Conservation (phyloP, 176 grass and related monocot species). For the Triticum aestivum region IWGSC_CS_RefSeq_v2.1 NC_057803.1:4805058-4805557, state of each 20-base stretch:
- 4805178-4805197: not conserved
- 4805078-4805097: not conserved
- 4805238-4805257: not conserved
- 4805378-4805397: not conserved
- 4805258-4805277: not conserved
- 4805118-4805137: not conserved
- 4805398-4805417: constrained; percentile 18
- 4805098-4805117: not conserved
- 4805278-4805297: too few species aligned
- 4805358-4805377: constrained; percentile 51
- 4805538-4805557: not conserved
- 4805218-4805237: not conserved
- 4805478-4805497: not conserved
- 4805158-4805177: not conserved
- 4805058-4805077: too few species aligned
- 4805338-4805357: constrained; percentile 28
- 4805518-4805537: not conserved
- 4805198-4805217: not conserved
- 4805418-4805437: not conserved
- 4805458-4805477: not conserved
- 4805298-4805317: not conserved
- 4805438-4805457: not conserved
- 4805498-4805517: constrained; percentile 1
- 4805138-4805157: not conserved
- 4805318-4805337: not conserved